These are phyloP conservation scores for Paspalum vaginatum DNA, from an alignment of 176 grass and related monocot genomes.

Conservation along the genomic window DNA sequence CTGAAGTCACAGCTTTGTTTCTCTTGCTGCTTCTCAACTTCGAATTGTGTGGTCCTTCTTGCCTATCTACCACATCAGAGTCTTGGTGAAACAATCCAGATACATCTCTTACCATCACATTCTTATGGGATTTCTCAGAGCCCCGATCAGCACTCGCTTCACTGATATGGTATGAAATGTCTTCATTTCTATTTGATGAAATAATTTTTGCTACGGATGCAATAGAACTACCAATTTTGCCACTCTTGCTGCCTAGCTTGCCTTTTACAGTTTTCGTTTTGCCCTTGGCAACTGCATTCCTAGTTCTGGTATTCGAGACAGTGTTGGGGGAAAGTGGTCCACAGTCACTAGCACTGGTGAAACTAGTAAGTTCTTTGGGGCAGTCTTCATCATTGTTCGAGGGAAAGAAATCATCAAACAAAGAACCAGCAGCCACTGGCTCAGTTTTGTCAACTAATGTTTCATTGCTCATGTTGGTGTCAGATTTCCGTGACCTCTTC, in stretches of 20 bases:
- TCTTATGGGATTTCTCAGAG: conserved; percentile 11
- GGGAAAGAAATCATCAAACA: conserved; percentile 39
- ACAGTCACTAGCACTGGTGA: conserved; percentile 39
- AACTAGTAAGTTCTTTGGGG: conserved; percentile 43
- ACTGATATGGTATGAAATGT: conserved; percentile 13
- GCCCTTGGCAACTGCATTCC: conserved; percentile 72
- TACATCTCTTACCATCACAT: conserved; percentile 34
- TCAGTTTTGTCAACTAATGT: conserved; percentile 36
- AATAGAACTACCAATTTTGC: conserved; percentile 47
- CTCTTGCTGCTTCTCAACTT: conserved; percentile 52
- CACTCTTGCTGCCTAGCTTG: conserved; percentile 34
- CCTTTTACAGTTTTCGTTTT: conserved; percentile 52
- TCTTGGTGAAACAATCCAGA: conserved; percentile 35
- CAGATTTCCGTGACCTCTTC: conserved; percentile 32
- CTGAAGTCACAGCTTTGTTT: conserved; percentile 42
- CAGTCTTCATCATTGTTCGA: conserved; percentile 25
- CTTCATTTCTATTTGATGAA: conserved; percentile 36
- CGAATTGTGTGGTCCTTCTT: neutral
- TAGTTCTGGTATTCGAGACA: conserved; percentile 20
- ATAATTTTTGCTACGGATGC: conserved; percentile 43
- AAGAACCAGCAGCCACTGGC: neutral
- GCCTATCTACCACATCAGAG: conserved; percentile 18
- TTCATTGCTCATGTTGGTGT: conserved; percentile 21
- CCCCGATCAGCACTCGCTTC: conserved; percentile 23
- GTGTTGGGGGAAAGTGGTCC: conserved; percentile 32